Conservation (phyloP, 495 filamentous ascomycete genomes). For the Trichoderma orchidacearum region DNA sequence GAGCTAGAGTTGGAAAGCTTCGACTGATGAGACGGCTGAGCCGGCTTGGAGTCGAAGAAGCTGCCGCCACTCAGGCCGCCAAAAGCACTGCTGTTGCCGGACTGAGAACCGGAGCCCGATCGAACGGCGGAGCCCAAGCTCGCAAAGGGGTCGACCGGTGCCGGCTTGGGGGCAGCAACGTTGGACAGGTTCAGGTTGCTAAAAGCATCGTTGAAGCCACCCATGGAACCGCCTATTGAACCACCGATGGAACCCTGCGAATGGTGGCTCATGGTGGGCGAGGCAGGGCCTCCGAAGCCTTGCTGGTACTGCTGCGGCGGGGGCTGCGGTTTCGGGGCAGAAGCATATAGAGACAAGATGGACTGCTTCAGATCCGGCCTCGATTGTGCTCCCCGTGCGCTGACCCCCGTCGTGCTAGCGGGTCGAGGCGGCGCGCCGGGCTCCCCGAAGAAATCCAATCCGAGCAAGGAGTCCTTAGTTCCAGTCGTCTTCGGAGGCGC, state of each 20-base stretch:
- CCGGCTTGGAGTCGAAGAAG: conserved; percentile 67
- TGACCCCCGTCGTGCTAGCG: conserved; percentile 52
- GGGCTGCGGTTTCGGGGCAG: conserved; percentile 55
- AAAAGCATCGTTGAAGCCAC: conserved; percentile 79
- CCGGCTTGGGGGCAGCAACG: conserved; percentile 41
- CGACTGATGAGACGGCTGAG: conserved; percentile 37
- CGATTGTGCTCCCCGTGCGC: conserved; percentile 47
- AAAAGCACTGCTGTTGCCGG: conserved; percentile 31
- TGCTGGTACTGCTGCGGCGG: conserved; percentile 42
- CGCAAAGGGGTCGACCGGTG: conserved; percentile 56
- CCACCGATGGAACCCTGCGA: too few species aligned
- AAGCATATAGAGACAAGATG: conserved; percentile 88
- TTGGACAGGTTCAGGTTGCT: conserved; percentile 59
- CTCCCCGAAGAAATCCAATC: conserved; percentile 83
- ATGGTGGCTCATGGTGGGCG: conserved; percentile 27
- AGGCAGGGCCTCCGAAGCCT: conserved; percentile 52
- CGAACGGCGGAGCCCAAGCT: conserved; percentile 49
- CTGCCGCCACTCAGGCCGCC: conserved; percentile 48
- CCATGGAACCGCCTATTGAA: conserved; percentile 31
- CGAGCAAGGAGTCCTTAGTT: conserved; percentile 77
- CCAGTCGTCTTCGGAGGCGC: conserved; percentile 42
- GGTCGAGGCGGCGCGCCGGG: conserved; percentile 55
- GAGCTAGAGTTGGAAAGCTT: conserved; percentile 25
- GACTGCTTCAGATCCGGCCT: conserved; percentile 93
- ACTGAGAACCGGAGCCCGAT: conserved; percentile 35